Evolutionary conservation across 352 stramenopile genomes (phyloP).

Genomic region (Globisporangium acanthophoron): DNA sequence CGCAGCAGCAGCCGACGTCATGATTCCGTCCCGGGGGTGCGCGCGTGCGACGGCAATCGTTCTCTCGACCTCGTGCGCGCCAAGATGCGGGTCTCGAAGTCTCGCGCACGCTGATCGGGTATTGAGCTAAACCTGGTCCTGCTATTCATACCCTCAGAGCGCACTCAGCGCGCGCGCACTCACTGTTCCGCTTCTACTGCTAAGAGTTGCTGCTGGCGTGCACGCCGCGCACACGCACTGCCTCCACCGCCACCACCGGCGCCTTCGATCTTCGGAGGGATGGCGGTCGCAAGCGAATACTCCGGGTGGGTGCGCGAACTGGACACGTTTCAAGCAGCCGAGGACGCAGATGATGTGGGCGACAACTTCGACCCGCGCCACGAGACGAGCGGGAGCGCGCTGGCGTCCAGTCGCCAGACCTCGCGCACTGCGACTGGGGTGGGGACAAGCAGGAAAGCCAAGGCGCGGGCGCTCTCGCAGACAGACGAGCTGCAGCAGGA

Average conservation of each 20-base stretch:
- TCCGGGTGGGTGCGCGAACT: slow-evolving; percentile 17
- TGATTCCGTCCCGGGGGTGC: background rate
- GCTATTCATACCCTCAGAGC: too few relatives aligned
- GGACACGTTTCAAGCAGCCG: slow-evolving; percentile 12
- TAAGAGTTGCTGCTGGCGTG: background rate
- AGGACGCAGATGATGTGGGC: background rate
- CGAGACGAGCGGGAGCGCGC: slow-evolving; percentile 6
- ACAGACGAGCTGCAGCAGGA: slow-evolving; percentile 87
- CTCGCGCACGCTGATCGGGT: too few relatives aligned
- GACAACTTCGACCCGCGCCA: slow-evolving; percentile 9
- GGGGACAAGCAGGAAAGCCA: slow-evolving; percentile 9
- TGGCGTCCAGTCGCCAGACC: slow-evolving; percentile 4
- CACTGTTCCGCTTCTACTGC: background rate
- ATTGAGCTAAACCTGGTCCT: too few relatives aligned
- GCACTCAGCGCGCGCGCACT: too few relatives aligned
- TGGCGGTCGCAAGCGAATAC: slow-evolving; percentile 17
- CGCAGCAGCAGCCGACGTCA: slow-evolving; percentile 8
- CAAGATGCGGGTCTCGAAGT: too few relatives aligned
- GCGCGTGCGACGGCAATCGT: too few relatives aligned
- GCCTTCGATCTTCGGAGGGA: background rate
- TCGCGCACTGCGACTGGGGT: slow-evolving; percentile 1
- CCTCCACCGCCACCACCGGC: background rate
- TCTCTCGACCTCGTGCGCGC: too few relatives aligned
- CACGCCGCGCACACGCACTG: background rate
- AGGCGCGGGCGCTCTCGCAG: slow-evolving; percentile 28